phyloP scores from a whole-genome alignment of 2,329 filamentous ascomycete genomes.

The Chaetomium sp. region DNA sequence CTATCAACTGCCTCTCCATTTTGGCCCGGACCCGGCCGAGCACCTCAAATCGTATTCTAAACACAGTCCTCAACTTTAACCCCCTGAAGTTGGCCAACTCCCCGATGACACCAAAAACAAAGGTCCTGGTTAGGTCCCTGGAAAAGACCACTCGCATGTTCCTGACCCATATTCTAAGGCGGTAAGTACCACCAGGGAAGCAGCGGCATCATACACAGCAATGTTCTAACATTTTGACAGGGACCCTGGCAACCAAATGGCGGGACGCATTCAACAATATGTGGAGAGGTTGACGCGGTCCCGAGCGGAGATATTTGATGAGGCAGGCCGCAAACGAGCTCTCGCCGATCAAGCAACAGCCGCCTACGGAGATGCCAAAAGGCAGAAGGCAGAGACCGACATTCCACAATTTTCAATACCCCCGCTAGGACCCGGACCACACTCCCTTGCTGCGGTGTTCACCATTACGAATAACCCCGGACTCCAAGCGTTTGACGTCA shows the following conservation, averaged over 20 bases:
- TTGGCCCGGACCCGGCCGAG: conserved; percentile 75
- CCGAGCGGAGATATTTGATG: conserved; percentile 72
- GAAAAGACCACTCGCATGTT: conserved; percentile 85
- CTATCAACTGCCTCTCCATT: conserved; percentile 78
- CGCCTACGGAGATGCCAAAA: conserved; percentile 73
- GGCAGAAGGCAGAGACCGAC: conserved; percentile 61
- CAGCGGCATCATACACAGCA: background rate
- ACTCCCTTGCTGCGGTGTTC: conserved; percentile 77
- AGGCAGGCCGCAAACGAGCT: conserved; percentile 69
- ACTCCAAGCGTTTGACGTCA: conserved; percentile 75
- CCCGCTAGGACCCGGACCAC: conserved; percentile 66
- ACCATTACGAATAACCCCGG: conserved; percentile 72
- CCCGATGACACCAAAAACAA: conserved; percentile 69
- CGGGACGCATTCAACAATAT: conserved; percentile 76
- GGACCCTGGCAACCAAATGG: conserved; percentile 71
- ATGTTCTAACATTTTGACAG: conserved; percentile 38
- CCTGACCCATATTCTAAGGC: conserved; percentile 74
- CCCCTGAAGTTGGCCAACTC: conserved; percentile 74
- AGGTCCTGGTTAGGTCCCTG: conserved; percentile 85
- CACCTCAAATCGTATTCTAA: conserved; percentile 78
- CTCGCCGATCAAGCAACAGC: conserved; percentile 62
- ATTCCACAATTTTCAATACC: conserved; percentile 49
- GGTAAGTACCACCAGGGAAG: conserved; percentile 39
- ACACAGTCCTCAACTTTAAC: conserved; percentile 83
- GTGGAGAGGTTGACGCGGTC: conserved; percentile 75